Evolutionary conservation across 352 stramenopile species (phyloP).

Genomic region (Phytopythium mirpurense): DNA sequence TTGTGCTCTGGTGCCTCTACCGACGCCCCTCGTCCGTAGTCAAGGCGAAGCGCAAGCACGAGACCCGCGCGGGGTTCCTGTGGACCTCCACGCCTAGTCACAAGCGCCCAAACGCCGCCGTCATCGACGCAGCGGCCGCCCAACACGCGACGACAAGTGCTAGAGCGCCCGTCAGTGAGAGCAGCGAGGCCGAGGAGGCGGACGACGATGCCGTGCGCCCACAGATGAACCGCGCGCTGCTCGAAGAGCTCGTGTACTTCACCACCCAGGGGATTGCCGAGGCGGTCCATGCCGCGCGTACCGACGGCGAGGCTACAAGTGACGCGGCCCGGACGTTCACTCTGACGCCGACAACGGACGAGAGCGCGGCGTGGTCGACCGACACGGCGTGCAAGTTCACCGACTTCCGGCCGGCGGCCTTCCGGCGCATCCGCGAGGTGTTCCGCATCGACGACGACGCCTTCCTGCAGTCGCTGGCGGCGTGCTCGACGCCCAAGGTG

Average conservation of each 20-base stretch:
- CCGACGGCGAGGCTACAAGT: conserved; percentile 3
- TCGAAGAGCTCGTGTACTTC: conserved; percentile 74
- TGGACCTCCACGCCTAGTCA: neutral
- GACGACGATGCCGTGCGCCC: conserved; percentile 57
- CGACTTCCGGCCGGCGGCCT: conserved; percentile 46
- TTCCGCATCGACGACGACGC: conserved; percentile 51
- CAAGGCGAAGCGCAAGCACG: neutral
- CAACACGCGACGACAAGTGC: neutral
- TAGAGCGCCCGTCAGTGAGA: neutral
- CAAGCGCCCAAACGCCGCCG: conserved; percentile 9
- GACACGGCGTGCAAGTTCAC: conserved; percentile 62
- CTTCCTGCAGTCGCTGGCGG: conserved; percentile 52
- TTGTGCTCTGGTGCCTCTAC: conserved; percentile 74
- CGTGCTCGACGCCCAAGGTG: conserved; percentile 69
- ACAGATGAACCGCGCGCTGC: conserved; percentile 74
- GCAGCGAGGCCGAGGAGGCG: conserved; percentile 15
- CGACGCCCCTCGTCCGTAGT: conserved; percentile 18
- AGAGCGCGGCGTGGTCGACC: conserved; percentile 11
- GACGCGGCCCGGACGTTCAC: conserved; percentile 31
- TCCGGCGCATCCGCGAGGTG: conserved; percentile 41
- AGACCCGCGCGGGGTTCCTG: neutral
- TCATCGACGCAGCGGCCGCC: conserved; percentile 9
- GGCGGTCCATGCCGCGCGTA: conserved; percentile 27
- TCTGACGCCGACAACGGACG: conserved; percentile 17
- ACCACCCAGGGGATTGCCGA: conserved; percentile 72